Evolutionary conservation across 2,329 filamentous ascomycete species (phyloP), one percentile per base, ranked within the genome.

Genomic region (Cryoendolithus antarcticus): DNA sequence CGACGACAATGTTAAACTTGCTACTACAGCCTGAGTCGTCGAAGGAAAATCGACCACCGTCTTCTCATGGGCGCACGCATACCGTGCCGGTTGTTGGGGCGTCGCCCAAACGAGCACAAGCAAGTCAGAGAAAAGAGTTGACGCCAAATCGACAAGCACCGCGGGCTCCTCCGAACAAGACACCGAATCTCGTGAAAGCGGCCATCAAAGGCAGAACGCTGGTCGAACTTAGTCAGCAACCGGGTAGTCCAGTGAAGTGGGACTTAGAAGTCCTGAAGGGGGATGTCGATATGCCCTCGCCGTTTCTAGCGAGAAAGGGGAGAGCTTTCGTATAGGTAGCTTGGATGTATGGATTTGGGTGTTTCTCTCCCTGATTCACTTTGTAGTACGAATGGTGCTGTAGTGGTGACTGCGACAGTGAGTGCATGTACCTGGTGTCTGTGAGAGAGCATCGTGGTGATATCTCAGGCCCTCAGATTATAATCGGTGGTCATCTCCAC

Each of bases 221-320:
- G 11, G 83, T 95, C 5, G 88, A 96, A 62, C 74, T 96, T 10
- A 80, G 84, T 50, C 86, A 94, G 62, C 86, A 85, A 79, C 83
- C 9, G 15, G 15, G 15, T 80, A 48, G 29, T 67, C 71, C 21
- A 67, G 52, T 84, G 1, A 75, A 91, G 12, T 96, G 88, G 89
- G 86, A 94, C 57, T 86, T 86, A 0, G 30, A 37, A 2, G 84
- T 93, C 57, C 74, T 69, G 48, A 82, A 44, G 29, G 48, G 48
- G 11, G 55, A 93, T 48, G 39, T 41, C 6, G 88, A 95, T 50
- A 94, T 95, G 88, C 89, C 89, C 7, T 93, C 84, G 62, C 89
- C 89, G 4, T 96, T 95, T 62, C 8, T 41, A 9, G 39, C 36
- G 34, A n/a, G 39, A 7, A 41, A 41, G 39, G 39, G 39, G n/a